A percentile compares a stretch with the other conserved stretches of the same genome.
Evolutionary conservation across 805 yeast species (phyloP).

Genomic region (Suhomyces vadensis): DNA sequence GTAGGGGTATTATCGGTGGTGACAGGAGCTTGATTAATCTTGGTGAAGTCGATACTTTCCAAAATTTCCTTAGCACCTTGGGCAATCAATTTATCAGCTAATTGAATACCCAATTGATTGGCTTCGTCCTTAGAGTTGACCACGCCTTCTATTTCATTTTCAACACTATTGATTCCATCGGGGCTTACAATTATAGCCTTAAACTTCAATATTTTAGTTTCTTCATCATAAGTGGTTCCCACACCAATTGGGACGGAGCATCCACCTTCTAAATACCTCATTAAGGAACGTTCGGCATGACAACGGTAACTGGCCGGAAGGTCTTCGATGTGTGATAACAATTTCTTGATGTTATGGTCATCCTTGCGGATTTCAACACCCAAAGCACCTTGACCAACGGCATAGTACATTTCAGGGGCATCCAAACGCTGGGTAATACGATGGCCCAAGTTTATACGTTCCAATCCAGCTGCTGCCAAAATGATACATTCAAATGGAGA

Average conservation of each 20-base stretch:
- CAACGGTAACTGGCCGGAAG: constrained; percentile 70
- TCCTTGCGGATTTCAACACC: constrained; percentile 84
- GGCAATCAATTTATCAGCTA: constrained; percentile 66
- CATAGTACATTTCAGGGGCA: constrained; percentile 83
- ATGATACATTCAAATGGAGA: constrained; percentile 71
- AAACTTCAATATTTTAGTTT: constrained; percentile 48
- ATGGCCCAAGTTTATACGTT: constrained; percentile 67
- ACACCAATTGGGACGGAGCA: constrained; percentile 98
- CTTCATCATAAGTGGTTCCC: constrained; percentile 52
- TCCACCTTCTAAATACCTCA: constrained; percentile 93
- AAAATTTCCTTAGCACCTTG: constrained; percentile 84
- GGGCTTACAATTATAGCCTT: constrained; percentile 80
- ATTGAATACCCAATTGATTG: constrained; percentile 61
- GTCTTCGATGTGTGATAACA: constrained; percentile 68
- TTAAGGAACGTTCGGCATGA: constrained; percentile 81
- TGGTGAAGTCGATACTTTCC: constrained; percentile 74
- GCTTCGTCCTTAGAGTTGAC: constrained; percentile 60
- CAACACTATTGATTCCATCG: constrained; percentile 74
- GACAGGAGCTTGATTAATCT: constrained; percentile 47
- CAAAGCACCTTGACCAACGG: constrained; percentile 98
- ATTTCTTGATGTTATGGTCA: constrained; percentile 57
- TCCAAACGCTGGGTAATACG: constrained; percentile 75
- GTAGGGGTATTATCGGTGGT: constrained; percentile 8
- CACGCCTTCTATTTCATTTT: constrained; percentile 44
- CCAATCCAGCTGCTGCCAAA: constrained; percentile 90